Evolutionary conservation across 2,329 filamentous ascomycete genomes (phyloP).

Genomic region (Falciphora oryzae): DNA sequence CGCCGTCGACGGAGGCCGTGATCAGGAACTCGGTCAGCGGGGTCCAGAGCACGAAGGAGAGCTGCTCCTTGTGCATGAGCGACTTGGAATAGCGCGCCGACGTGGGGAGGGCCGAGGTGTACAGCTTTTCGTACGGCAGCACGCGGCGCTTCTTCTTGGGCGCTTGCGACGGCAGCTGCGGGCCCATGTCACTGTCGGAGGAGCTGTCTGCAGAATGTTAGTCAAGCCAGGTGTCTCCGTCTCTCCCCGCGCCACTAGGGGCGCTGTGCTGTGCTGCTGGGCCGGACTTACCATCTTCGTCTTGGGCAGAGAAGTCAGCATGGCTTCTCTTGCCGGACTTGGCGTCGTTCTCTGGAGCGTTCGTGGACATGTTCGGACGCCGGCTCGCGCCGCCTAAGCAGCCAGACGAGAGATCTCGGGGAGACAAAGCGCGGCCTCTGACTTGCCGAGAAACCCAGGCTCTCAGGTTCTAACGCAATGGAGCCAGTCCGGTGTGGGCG

Average conservation of each 20-base stretch:
- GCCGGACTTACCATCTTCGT: conserved; percentile 32
- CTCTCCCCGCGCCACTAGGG: background rate
- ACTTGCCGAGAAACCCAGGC: background rate
- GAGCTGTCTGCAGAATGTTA: conserved; percentile 49
- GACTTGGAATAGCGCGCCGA: conserved; percentile 86
- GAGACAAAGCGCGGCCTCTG: background rate
- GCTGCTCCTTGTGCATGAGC: conserved; percentile 95
- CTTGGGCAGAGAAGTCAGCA: conserved; percentile 45
- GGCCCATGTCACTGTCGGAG: conserved; percentile 89
- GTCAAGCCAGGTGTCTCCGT: background rate
- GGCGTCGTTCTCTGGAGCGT: conserved; percentile 22
- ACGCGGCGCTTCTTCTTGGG: conserved; percentile 88
- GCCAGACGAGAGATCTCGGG: background rate
- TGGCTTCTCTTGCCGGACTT: conserved; percentile 49
- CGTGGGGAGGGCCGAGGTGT: conserved; percentile 80
- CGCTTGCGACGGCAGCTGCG: conserved; percentile 79
- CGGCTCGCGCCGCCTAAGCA: background rate
- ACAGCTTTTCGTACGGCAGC: conserved; percentile 91
- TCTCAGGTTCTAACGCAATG: background rate
- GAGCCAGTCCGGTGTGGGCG: background rate
- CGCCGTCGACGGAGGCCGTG: conserved; percentile 88
- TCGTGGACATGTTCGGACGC: conserved; percentile 23
- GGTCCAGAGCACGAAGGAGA: conserved; percentile 82
- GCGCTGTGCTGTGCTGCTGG: background rate
- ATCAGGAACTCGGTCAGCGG: conserved; percentile 92